Evolutionary conservation across 192 early-diverging fungal genomes (phyloP).

Genomic region (Physocladia obscura): DNA sequence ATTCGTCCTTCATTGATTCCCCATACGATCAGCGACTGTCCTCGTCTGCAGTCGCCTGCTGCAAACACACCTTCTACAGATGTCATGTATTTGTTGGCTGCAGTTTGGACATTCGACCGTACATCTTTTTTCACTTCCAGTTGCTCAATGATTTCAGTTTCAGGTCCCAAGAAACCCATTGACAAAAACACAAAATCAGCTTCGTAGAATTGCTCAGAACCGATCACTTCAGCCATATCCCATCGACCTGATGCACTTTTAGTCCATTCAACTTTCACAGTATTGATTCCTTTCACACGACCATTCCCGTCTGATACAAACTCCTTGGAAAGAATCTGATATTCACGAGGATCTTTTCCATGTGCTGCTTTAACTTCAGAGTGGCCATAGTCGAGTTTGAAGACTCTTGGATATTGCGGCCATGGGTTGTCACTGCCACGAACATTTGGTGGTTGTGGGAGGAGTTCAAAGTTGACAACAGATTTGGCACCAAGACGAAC

Average conservation of each 20-base stretch:
- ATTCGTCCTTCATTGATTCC: slow-evolving; percentile 97
- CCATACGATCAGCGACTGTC: slow-evolving; percentile 95
- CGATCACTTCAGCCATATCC: slow-evolving; percentile 86
- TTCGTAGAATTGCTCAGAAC: slow-evolving; percentile 78
- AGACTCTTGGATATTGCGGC: slow-evolving; percentile 95
- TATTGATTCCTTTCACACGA: slow-evolving; percentile 85
- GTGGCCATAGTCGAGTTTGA: slow-evolving; percentile 96
- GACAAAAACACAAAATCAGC: slow-evolving; percentile 91
- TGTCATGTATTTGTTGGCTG: slow-evolving; percentile 76
- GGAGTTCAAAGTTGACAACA: slow-evolving; percentile 94
- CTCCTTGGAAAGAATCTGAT: slow-evolving; percentile 92
- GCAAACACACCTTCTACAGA: slow-evolving; percentile 82
- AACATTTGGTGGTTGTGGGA: slow-evolving; percentile 84
- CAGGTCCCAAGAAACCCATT: slow-evolving; percentile 96
- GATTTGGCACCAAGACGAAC: slow-evolving; percentile 85
- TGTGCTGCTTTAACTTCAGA: slow-evolving; percentile 82
- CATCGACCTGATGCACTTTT: slow-evolving; percentile 74
- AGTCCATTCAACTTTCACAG: slow-evolving; percentile 94
- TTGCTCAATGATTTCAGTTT: slow-evolving; percentile 78
- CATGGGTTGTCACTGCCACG: slow-evolving; percentile 93
- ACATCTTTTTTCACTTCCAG: slow-evolving; percentile 75
- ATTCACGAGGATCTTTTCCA: slow-evolving; percentile 94
- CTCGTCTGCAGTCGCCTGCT: slow-evolving; percentile 95
- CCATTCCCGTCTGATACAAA: slow-evolving; percentile 83
- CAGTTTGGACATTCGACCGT: slow-evolving; percentile 80